Conservation (phyloP, 768 basidiomycete genomes). For the Pluteus cervinus region DNA sequence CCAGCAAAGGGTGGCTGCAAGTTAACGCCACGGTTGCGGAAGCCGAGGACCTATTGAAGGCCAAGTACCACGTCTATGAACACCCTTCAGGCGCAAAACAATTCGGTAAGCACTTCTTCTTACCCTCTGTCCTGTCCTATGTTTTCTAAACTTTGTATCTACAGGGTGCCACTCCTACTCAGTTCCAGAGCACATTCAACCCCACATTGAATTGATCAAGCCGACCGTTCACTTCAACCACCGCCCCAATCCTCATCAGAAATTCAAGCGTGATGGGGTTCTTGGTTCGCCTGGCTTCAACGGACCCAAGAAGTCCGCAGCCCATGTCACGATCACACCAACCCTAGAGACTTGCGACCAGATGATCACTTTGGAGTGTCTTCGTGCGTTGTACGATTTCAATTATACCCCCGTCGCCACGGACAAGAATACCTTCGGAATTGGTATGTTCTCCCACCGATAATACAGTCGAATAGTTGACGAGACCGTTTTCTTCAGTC, state of each 20-base stretch:
- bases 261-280: conserved; percentile 7
- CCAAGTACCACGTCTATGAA: conserved; percentile 40
- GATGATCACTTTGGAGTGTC: conserved; percentile 32
- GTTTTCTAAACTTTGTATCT: not conserved
- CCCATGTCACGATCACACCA: conserved; percentile 14
- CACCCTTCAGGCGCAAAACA: conserved; percentile 34
- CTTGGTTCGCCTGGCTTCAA: conserved; percentile 8
- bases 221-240: conserved; percentile 37
- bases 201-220: conserved; percentile 38
- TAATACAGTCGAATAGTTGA: no score
- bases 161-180: conserved; percentile 34
- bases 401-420: conserved; percentile 25
- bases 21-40: conserved; percentile 37
- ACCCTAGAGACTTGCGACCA: conserved; percentile 22
- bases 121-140: not conserved
- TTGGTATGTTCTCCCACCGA: no score
- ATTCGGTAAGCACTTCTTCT: no score
- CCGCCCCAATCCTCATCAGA: conserved; percentile 13
- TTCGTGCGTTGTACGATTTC: conserved; percentile 33
- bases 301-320: conserved; percentile 15
- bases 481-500: conserved; percentile 23
- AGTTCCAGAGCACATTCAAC: conserved; percentile 30
- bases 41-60: conserved; percentile 32
- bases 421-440: conserved; percentile 29
- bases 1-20: conserved; percentile 37